Base-by-base conservation (phyloP, 163 green algal species). In the Chlamydomonas reinhardtii region DNA sequence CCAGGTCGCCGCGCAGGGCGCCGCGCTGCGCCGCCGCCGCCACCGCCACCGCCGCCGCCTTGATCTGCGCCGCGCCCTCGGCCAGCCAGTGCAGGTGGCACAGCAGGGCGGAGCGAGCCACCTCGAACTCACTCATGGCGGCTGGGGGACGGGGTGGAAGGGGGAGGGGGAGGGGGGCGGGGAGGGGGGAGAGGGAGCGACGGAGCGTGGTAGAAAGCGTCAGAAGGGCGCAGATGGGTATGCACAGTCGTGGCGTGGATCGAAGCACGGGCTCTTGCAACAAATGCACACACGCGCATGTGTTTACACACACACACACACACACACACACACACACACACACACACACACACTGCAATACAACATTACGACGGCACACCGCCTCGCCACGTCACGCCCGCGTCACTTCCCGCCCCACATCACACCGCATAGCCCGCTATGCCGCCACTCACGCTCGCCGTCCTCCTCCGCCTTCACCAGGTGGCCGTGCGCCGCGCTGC, bases 11-110 rank as follows among this genome's bases (percentile, higher is more conserved):
- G 32, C 9, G 20, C 80, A 34, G 70, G 24, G 80, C 70, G 25
- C 34, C 80, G 9, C 27, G 12, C 34, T 79, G 64, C 31, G 73
- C 56, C 27, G 8, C 69, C 32, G 71, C 27, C 52, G 79, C 25
- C 70, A 6, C 69, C 80, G 80, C 34, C 25, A 69, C 80, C 54
- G 76, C 34, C 25, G 56, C 70, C 54, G 80, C 80, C 69, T 86
- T 86, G 69, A 86, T 24, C 56, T 17, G 20, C 15, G 80, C 80
- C 25, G 54, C 80, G 3, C 19, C 34, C 54, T 86, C 70, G 35
- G 68, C 80, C 80, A 86, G 80, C 80, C 80, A 86, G 52, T 4
- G 2, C 69, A 86, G 80, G 80, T 86, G 80, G 34, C 43, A 34
- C 27, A 25, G 25, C 56, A 79, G 70, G 0, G 70, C 80, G 25